These are phyloP conservation scores for Begonia masoniana DNA, from an alignment of 306 rosid species.

Conservation along the genomic window DNA sequence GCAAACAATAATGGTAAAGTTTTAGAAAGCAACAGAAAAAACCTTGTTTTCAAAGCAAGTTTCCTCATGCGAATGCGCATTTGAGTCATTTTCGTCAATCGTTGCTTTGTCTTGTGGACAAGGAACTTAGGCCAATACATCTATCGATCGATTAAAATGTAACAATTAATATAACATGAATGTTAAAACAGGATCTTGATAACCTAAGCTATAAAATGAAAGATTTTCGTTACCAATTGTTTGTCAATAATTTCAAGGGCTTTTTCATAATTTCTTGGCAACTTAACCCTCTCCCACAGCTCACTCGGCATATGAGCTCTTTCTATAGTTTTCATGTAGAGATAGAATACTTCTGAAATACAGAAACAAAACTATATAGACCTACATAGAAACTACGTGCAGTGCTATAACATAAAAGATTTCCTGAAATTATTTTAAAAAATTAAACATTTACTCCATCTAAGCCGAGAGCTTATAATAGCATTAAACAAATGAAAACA, in stretches of 20 bases:
- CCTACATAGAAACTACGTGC: background rate
- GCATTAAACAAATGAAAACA: too few species aligned
- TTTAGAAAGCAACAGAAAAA: background rate
- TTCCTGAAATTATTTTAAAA: too few species aligned
- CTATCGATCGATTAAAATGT: conserved; percentile 17
- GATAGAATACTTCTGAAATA: conserved; percentile 76
- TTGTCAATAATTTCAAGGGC: conserved; percentile 80
- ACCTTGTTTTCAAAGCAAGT: conserved; percentile 89
- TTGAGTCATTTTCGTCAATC: conserved; percentile 90
- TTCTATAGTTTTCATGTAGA: conserved; percentile 87
- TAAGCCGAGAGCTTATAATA: too few species aligned
- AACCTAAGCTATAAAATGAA: too few species aligned
- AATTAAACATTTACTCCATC: too few species aligned
- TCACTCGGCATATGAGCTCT: conserved; percentile 91
- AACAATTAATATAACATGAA: too few species aligned
- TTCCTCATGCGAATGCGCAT: conserved; percentile 91
- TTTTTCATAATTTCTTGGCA: conserved; percentile 77
- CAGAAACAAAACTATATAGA: background rate
- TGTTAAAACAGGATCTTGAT: too few species aligned
- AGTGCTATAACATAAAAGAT: too few species aligned
- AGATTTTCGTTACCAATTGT: conserved; percentile 46
- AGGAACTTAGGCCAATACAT: conserved; percentile 94
- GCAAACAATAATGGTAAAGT: too few species aligned
- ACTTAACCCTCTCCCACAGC: conserved; percentile 90
- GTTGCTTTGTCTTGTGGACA: conserved; percentile 80